These are phyloP conservation scores for Citrullus mucosospermus DNA, from an alignment of 306 rosid genomes.

Conservation along the genomic window DNA sequence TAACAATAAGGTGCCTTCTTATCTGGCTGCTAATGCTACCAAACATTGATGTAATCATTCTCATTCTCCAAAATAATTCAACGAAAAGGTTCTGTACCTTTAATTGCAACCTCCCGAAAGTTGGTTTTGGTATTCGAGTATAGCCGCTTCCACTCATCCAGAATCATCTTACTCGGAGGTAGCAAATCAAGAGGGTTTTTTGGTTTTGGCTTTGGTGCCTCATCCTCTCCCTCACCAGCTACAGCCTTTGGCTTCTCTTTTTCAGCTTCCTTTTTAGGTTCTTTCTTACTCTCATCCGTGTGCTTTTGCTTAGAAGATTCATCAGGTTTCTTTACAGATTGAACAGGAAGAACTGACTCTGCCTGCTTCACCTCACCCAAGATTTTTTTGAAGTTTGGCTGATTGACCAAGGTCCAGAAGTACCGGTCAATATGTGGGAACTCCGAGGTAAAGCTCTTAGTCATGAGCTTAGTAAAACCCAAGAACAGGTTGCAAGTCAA, in stretches of 20 bases:
- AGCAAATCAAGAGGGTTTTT: conserved; percentile 82
- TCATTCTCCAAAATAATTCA: conserved; percentile 69
- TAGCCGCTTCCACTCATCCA: conserved; percentile 87
- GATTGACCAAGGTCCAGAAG: conserved; percentile 87
- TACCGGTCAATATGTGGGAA: conserved; percentile 85
- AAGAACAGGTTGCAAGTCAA: conserved; percentile 24
- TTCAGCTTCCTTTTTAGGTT: neutral
- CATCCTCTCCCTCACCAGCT: conserved; percentile 38
- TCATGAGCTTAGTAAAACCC: conserved; percentile 30
- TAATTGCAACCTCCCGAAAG: conserved; percentile 89
- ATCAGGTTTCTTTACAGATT: conserved; percentile 49
- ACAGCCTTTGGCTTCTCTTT: conserved; percentile 33
- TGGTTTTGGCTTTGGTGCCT: conserved; percentile 47
- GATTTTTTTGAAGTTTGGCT: conserved; percentile 59
- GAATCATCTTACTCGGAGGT: conserved; percentile 76
- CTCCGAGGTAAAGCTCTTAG: conserved; percentile 71
- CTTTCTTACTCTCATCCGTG: conserved; percentile 54
- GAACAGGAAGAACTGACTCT: conserved; percentile 36
- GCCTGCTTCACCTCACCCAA: conserved; percentile 62
- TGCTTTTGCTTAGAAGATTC: conserved; percentile 15
- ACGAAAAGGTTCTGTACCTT: conserved; percentile 29
- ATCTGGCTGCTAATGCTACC: neutral
- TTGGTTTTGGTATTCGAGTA: conserved; percentile 82
- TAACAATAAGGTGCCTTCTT: neutral
- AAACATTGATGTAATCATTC: conserved; percentile 27